Conservation (phyloP, 768 basidiomycete genomes). For the Amanita fuliginea region DNA sequence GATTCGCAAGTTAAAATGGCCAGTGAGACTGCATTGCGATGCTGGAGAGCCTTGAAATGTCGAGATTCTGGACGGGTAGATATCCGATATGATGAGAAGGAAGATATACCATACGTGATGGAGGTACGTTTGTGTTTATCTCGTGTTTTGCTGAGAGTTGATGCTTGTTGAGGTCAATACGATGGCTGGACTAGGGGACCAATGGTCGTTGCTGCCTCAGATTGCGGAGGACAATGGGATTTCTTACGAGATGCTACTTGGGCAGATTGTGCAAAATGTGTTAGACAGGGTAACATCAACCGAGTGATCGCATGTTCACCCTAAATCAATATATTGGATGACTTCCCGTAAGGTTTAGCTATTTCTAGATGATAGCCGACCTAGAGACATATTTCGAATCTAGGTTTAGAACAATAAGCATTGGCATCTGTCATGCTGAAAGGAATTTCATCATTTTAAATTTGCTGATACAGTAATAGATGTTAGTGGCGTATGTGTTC, state of each 20-base stretch:
- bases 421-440: no score
- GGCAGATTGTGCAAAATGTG: background rate
- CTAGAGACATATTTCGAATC: no score
- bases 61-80: background rate
- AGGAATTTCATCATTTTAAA: no score
- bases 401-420: no score
- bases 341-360: no score
- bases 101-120: background rate
- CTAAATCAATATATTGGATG: no score
- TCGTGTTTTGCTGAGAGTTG: background rate
- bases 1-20: constrained; percentile 9
- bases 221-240: background rate
- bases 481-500: no score
- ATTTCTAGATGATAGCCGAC: no score
- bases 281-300: background rate
- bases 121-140: background rate
- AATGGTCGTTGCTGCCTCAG: background rate
- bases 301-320: no score
- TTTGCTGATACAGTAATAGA: no score
- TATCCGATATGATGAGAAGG: background rate
- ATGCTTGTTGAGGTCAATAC: background rate
- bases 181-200: background rate
- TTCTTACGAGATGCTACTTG: background rate
- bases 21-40: constrained; percentile 7
- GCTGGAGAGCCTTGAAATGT: background rate